Evolutionary conservation across 768 basidiomycete species (phyloP).

Genomic region (Amanita jacksonii): DNA sequence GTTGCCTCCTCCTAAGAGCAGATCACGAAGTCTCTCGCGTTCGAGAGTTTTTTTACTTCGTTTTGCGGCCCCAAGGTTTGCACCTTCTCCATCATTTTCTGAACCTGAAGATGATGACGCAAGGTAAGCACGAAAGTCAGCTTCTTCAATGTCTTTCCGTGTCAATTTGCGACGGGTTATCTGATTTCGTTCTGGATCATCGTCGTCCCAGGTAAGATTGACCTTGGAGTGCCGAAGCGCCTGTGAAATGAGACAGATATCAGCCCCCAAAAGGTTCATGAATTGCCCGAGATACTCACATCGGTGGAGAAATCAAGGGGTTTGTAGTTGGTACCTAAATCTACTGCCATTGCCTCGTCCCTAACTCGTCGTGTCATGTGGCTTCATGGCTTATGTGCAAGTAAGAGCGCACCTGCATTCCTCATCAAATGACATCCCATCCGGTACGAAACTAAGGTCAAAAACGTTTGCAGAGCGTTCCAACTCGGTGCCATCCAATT

Average conservation of each 20-base stretch:
- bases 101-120: conserved; percentile 57
- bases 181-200: conserved; percentile 80
- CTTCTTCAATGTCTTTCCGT: conserved; percentile 82
- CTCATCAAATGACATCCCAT: conserved; percentile 78
- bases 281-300: conserved; percentile 37
- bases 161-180: conserved; percentile 73
- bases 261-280: background rate
- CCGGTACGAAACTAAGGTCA: conserved; percentile 89
- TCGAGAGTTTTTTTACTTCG: conserved; percentile 33
- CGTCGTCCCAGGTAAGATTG: conserved; percentile 97
- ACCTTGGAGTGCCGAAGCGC: conserved; percentile 97
- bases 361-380: conserved; percentile 27
- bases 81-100: conserved; percentile 41
- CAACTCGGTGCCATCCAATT: conserved; percentile 91
- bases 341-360: conserved; percentile 69
- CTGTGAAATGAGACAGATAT: conserved; percentile 28
- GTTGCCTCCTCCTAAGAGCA: conserved; percentile 60
- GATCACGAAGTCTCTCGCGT: conserved; percentile 64
- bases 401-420: conserved; percentile 47
- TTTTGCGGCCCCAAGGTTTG: conserved; percentile 14
- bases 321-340: conserved; percentile 50
- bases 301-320: conserved; percentile 88
- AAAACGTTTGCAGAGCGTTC: conserved; percentile 96
- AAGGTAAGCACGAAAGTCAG: conserved; percentile 76
- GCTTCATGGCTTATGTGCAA: background rate